These are phyloP conservation scores for Litchi chinensis DNA, from an alignment of 345 rosid species.

Conservation along the genomic window DNA sequence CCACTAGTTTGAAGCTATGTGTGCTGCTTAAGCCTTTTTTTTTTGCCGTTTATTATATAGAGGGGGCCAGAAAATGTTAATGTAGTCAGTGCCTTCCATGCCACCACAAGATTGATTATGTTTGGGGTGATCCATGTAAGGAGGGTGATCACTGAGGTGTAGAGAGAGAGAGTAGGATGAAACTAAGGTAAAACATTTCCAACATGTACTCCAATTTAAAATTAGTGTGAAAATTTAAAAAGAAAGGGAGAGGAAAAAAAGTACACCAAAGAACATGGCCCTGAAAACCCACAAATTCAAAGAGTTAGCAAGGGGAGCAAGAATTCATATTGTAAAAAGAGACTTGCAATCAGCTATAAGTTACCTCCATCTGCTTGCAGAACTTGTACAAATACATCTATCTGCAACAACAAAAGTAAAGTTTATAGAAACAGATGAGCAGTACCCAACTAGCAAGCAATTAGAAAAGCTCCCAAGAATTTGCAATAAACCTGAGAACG, in stretches of 20 bases:
- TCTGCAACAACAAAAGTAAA: slow-evolving; percentile 46
- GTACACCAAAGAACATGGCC: background rate
- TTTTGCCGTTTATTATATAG: background rate
- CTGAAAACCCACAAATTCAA: background rate
- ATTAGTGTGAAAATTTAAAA: background rate
- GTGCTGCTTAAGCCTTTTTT: background rate
- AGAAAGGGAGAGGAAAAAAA: too few species aligned
- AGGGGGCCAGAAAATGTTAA: background rate
- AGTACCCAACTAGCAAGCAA: background rate
- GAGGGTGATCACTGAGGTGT: background rate
- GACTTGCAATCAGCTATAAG: background rate
- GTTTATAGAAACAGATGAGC: slow-evolving; percentile 9
- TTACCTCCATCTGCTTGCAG: slow-evolving; percentile 99
- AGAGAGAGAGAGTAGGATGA: background rate
- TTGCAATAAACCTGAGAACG: slow-evolving; percentile 76
- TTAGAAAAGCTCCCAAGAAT: background rate
- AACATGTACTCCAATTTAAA: background rate
- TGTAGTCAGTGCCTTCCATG: background rate
- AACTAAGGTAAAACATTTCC: background rate
- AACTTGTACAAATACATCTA: slow-evolving; percentile 92
- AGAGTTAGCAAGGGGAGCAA: background rate
- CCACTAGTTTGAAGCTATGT: background rate
- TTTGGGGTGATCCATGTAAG: background rate
- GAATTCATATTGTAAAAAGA: background rate
- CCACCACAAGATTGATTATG: background rate